phyloP scores from a whole-genome alignment of 169 alveolate genomes.

The Plasmodium cynomolgi region DNA sequence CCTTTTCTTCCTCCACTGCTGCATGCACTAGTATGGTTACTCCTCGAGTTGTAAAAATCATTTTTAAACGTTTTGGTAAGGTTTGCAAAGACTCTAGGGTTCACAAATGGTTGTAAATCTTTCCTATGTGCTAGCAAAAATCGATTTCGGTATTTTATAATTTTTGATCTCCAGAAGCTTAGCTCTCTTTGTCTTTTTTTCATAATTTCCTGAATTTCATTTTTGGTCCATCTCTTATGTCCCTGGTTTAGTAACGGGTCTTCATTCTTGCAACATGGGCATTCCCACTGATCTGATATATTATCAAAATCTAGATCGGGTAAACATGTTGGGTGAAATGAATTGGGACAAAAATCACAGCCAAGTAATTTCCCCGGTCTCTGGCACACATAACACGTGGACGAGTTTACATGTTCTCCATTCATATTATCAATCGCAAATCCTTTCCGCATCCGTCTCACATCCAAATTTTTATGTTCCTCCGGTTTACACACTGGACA shows the following conservation, averaged over 20 bases:
- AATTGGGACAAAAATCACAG: constrained; percentile 92
- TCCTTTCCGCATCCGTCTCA: constrained; percentile 83
- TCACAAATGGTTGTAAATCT: constrained; percentile 88
- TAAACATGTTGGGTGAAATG: constrained; percentile 90
- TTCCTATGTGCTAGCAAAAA: constrained; percentile 87
- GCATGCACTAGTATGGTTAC: neutral
- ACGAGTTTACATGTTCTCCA: constrained; percentile 88
- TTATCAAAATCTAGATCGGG: constrained; percentile 89
- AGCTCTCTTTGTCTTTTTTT: constrained; percentile 87
- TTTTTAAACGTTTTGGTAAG: constrained; percentile 80
- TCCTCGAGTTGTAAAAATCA: constrained; percentile 53
- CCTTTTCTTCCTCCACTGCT: constrained; percentile 14
- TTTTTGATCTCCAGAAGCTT: constrained; percentile 83
- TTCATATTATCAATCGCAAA: constrained; percentile 79
- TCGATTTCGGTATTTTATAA: constrained; percentile 85
- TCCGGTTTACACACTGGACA: constrained; percentile 92
- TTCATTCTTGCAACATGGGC: constrained; percentile 92
- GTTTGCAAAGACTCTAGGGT: constrained; percentile 82
- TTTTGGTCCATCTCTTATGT: constrained; percentile 90
- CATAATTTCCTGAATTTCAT: constrained; percentile 86
- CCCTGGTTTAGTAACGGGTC: constrained; percentile 91
- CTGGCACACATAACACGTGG: constrained; percentile 92
- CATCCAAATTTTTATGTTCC: constrained; percentile 84
- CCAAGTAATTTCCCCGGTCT: constrained; percentile 91
- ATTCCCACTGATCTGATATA: constrained; percentile 91